Percentiles rank a stretch among this genome's conserved stretches.
Evolutionary conservation across 1,139 yeast species (phyloP).

Genomic region (Saccharomyces hybrid): DNA sequence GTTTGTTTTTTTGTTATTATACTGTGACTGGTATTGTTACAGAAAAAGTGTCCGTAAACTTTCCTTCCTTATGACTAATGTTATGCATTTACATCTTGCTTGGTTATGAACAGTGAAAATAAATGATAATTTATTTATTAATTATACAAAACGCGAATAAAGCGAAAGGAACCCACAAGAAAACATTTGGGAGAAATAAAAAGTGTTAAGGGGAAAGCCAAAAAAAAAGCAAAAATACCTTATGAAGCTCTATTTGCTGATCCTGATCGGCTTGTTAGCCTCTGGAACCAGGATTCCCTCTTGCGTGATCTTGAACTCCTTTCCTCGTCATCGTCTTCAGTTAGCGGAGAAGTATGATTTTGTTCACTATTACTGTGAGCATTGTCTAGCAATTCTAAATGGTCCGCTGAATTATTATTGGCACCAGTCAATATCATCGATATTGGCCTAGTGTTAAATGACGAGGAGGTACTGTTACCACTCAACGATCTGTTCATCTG

Average conservation of each 20-base stretch:
- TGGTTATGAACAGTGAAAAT: neutral
- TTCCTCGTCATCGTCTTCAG: slow-evolving; percentile 11
- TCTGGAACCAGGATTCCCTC: slow-evolving; percentile 30
- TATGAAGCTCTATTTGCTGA: slow-evolving; percentile 9
- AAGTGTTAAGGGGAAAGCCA: no score
- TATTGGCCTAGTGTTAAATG: slow-evolving; percentile 17
- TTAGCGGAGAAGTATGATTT: neutral
- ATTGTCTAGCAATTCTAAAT: slow-evolving; percentile 3
- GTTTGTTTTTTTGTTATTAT: no score
- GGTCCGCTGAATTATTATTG: slow-evolving; percentile 12
- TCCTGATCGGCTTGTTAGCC: slow-evolving; percentile 29
- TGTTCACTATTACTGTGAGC: slow-evolving; percentile 3
- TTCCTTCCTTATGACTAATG: neutral
- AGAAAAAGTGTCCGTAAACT: neutral
- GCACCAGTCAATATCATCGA: slow-evolving; percentile 17
- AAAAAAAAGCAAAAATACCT: slow-evolving; percentile 2
- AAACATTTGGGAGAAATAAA: neutral
- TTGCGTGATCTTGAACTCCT: slow-evolving; percentile 18
- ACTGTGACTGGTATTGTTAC: neutral
- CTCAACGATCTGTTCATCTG: slow-evolving; percentile 18
- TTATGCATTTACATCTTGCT: neutral
- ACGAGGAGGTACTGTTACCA: slow-evolving; percentile 18
- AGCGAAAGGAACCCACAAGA: neutral
- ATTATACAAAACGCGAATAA: neutral
- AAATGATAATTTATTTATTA: neutral